Evolutionary conservation across 768 basidiomycete species (phyloP).

Genomic region (Russula sp.): DNA sequence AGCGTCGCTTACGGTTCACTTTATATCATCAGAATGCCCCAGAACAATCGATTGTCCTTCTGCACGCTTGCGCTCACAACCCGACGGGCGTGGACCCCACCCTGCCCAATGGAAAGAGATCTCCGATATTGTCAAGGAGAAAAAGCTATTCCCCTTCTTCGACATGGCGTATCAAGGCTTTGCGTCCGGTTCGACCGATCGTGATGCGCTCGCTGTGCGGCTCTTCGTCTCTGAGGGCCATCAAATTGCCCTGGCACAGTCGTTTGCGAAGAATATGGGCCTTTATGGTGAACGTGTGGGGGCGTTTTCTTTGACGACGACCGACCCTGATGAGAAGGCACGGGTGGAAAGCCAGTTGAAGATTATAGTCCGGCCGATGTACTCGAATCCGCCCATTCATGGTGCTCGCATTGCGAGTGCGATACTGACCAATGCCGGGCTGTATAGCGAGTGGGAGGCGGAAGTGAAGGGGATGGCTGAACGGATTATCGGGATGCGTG

Average conservation of each 20-base stretch:
- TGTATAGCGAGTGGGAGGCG: slow-evolving; percentile 84
- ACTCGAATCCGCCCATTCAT: slow-evolving; percentile 94
- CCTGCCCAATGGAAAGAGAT: slow-evolving; percentile 87
- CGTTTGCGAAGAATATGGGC: slow-evolving; percentile 99
- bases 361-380: slow-evolving; percentile 93
- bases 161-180: slow-evolving; percentile 99
- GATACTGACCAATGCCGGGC: slow-evolving; percentile 68
- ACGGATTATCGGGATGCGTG: slow-evolving; percentile 90
- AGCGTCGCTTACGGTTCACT: slow-evolving; percentile 1
- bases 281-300: slow-evolving; percentile 98
- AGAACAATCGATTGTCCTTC: slow-evolving; percentile 76
- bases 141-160: slow-evolving; percentile 94
- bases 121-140: slow-evolving; percentile 82
- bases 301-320: slow-evolving; percentile 82
- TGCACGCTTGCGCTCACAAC: slow-evolving; percentile 98
- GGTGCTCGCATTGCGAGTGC: slow-evolving; percentile 84
- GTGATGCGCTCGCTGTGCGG: slow-evolving; percentile 92
- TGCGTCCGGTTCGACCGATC: slow-evolving; percentile 86
- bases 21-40: slow-evolving; percentile 38
- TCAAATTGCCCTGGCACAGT: slow-evolving; percentile 87
- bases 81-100: slow-evolving; percentile 98
- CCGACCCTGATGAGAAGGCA: slow-evolving; percentile 70
- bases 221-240: slow-evolving; percentile 91
- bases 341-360: slow-evolving; percentile 93
- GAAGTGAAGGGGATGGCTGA: slow-evolving; percentile 97